Percentiles rank a stretch among this genome's conserved stretches.
phyloP scores from a whole-genome alignment of 2,329 filamentous ascomycete genomes.

The Thelonectria blattea region DNA sequence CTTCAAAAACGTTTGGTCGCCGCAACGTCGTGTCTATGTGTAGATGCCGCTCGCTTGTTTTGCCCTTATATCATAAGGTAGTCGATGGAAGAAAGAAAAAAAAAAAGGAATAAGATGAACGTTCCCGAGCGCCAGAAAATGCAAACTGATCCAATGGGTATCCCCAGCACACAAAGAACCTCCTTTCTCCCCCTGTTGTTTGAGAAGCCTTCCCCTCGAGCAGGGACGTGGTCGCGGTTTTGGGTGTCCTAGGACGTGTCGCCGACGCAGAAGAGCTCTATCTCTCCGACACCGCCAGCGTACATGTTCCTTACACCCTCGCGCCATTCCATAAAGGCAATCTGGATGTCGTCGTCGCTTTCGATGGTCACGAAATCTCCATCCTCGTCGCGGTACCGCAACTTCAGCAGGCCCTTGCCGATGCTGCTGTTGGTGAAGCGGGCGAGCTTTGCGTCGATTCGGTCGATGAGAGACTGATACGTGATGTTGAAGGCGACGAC shows the following conservation, averaged over 20 bases:
- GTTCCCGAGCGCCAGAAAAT: slow-evolving; percentile 42
- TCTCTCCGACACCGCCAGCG: slow-evolving; percentile 80
- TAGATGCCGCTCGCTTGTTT: slow-evolving; percentile 34
- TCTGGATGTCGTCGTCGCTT: slow-evolving; percentile 94
- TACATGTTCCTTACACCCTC: slow-evolving; percentile 67
- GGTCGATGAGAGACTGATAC: slow-evolving; percentile 90
- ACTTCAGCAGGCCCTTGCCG: slow-evolving; percentile 78
- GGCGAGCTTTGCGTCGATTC: slow-evolving; percentile 93
- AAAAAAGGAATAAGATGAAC: slow-evolving; percentile 28
- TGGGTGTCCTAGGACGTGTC: slow-evolving; percentile 43
- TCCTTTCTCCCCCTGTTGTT: slow-evolving; percentile 17
- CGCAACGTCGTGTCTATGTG: slow-evolving; percentile 43
- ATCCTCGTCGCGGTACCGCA: slow-evolving; percentile 92
- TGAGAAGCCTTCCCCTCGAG: slow-evolving; percentile 16
- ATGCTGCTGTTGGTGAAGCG: slow-evolving; percentile 86
- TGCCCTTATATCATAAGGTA: slow-evolving; percentile 31
- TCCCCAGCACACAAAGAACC: slow-evolving; percentile 39
- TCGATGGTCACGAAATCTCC: slow-evolving; percentile 93
- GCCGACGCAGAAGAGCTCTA: slow-evolving; percentile 81
- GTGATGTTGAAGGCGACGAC: slow-evolving; percentile 95
- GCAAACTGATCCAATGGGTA: slow-evolving; percentile 40
- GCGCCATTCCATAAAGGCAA: slow-evolving; percentile 93
- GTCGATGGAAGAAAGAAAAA: slow-evolving; percentile 35
- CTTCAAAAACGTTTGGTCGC: slow-evolving; percentile 31
- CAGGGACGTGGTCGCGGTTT: slow-evolving; percentile 9